Conservation (phyloP, 306 rosid genomes). For the Elaeagnus macrophylla region DNA sequence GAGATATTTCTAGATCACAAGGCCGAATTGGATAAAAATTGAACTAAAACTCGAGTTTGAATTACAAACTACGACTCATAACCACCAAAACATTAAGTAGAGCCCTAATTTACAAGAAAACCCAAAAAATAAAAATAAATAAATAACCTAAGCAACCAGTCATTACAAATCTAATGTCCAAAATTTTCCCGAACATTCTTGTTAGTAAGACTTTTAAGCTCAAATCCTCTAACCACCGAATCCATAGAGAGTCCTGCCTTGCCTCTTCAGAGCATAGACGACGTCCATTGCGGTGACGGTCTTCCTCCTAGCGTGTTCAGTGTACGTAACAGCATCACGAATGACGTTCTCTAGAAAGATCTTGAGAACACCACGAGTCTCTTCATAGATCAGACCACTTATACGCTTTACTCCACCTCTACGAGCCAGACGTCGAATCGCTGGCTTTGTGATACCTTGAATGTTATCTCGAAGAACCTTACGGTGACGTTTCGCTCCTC, state of each 20-base stretch:
- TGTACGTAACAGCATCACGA: constrained; percentile 65
- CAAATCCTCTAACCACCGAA: constrained; percentile 49
- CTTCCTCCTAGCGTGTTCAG: constrained; percentile 59
- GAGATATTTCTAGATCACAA: too few relatives aligned
- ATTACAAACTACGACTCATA: too few relatives aligned
- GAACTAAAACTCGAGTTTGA: too few relatives aligned
- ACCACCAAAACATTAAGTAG: too few relatives aligned
- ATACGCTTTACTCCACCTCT: constrained; percentile 65
- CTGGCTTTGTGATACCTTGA: constrained; percentile 62
- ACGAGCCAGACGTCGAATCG: constrained; percentile 58
- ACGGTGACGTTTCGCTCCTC: constrained; percentile 70
- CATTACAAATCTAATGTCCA: background rate
- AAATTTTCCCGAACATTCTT: constrained; percentile 26
- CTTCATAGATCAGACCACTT: constrained; percentile 61
- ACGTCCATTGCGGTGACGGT: constrained; percentile 72
- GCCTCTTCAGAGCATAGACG: constrained; percentile 57
- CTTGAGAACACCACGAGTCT: constrained; percentile 59
- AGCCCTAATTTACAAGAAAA: too few relatives aligned
- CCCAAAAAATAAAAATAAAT: background rate
- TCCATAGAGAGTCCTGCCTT: constrained; percentile 65
- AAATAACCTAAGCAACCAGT: background rate
- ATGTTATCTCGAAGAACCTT: constrained; percentile 59
- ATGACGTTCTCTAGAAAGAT: constrained; percentile 66
- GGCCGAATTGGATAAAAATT: too few relatives aligned
- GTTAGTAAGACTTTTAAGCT: constrained; percentile 51